A percentile compares a stretch with the other conserved stretches of the same genome.
These are phyloP conservation scores for Fusarium sp. DNA, from an alignment of 2,329 filamentous ascomycete species.

Conservation along the genomic window DNA sequence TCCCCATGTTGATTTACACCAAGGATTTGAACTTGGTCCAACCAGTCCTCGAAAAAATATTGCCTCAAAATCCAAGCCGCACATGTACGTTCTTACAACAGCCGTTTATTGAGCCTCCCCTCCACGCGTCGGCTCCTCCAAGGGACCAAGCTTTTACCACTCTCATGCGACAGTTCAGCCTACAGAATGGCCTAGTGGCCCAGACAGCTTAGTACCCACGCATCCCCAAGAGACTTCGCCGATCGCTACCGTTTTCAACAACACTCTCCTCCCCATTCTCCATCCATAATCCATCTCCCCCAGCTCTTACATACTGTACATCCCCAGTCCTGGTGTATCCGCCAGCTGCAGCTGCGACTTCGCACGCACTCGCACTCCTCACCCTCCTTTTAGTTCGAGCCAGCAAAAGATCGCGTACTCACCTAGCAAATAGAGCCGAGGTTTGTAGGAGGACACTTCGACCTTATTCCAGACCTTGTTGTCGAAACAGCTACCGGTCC, in stretches of 20 bases:
- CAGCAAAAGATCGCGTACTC: neutral
- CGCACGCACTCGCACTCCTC: slow-evolving; percentile 16
- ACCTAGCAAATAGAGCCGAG: neutral
- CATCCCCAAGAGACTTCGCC: slow-evolving; percentile 17
- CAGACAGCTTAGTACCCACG: slow-evolving; percentile 18
- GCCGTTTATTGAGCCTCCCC: neutral
- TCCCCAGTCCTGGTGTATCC: slow-evolving; percentile 24
- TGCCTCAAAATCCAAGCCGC: neutral
- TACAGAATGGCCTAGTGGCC: slow-evolving; percentile 1
- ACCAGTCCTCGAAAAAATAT: neutral
- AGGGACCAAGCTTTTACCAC: slow-evolving; percentile 28
- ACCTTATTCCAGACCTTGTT: neutral
- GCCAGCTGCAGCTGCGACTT: slow-evolving; percentile 25
- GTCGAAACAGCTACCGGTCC: neutral
- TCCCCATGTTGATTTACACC: neutral
- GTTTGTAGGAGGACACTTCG: neutral
- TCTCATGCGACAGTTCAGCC: neutral
- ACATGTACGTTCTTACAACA: neutral
- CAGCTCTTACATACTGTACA: slow-evolving; percentile 22
- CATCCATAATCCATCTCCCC: slow-evolving; percentile 20
- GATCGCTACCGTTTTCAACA: slow-evolving; percentile 34
- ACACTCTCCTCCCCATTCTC: slow-evolving; percentile 24
- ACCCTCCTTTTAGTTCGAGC: neutral
- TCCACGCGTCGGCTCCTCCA: slow-evolving; percentile 19
- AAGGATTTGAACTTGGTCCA: neutral